Evolutionary conservation across 2,329 filamentous ascomycete species (phyloP).

Genomic region (Xylaria sp.): DNA sequence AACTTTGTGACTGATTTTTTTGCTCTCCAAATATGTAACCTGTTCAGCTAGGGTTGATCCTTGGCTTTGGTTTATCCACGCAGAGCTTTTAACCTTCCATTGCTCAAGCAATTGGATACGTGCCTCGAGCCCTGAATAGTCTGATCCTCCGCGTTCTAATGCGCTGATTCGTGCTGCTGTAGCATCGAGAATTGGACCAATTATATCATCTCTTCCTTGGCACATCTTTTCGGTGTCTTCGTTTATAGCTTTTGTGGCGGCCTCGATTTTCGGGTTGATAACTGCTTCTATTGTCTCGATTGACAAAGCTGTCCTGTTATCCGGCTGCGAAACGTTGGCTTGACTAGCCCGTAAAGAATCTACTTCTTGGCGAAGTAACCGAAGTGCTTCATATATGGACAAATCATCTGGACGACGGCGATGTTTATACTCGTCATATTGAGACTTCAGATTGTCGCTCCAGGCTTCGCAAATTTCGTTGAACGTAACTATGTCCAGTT

Average conservation of each 20-base stretch:
- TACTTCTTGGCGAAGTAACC: conserved; percentile 7
- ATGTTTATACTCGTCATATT: conserved; percentile 25
- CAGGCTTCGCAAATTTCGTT: conserved; percentile 33
- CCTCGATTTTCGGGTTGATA: conserved; percentile 15
- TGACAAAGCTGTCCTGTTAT: background rate
- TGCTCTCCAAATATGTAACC: conserved; percentile 18
- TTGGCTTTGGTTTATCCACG: conserved; percentile 25
- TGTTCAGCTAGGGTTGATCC: conserved; percentile 15
- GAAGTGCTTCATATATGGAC: background rate
- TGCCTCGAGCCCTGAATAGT: background rate
- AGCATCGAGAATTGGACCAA: conserved; percentile 38
- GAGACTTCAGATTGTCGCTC: conserved; percentile 26
- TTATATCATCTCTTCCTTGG: conserved; percentile 30
- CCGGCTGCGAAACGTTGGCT: background rate
- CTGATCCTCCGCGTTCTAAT: background rate
- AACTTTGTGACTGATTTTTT: conserved; percentile 17
- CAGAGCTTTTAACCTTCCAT: conserved; percentile 22
- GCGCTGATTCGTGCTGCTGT: background rate
- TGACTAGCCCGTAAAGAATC: conserved; percentile 1
- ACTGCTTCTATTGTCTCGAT: conserved; percentile 12
- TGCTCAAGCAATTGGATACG: conserved; percentile 28
- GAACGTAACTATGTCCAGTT: conserved; percentile 22
- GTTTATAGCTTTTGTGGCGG: conserved; percentile 13
- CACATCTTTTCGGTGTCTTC: background rate
- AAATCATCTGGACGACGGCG: conserved; percentile 5